A percentile compares a stretch with the other conserved stretches of the same genome.
Conservation (phyloP, 805 yeast species). For the Lipomyces lipofer region DNA sequence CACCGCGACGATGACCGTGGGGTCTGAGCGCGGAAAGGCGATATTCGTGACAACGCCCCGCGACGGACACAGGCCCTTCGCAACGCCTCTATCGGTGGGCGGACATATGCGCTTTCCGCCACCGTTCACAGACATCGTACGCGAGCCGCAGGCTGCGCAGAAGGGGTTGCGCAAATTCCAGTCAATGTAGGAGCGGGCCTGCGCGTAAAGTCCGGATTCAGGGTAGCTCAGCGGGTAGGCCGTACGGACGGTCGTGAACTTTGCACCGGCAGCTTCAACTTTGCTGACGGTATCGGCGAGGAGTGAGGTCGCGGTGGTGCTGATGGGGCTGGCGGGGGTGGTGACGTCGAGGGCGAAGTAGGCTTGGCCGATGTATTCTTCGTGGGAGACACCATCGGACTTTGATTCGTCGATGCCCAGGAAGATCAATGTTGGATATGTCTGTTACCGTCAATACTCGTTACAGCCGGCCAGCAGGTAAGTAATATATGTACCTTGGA, state of each 20-base stretch:
- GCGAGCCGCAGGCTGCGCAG: conserved; percentile 84
- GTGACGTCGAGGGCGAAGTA: conserved; percentile 44
- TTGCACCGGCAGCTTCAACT: conserved; percentile 20
- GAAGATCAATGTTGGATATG: conserved; percentile 42
- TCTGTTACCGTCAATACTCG: neutral
- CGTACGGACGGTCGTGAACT: conserved; percentile 13
- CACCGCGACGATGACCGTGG: conserved; percentile 80
- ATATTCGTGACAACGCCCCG: conserved; percentile 63
- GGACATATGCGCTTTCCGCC: conserved; percentile 46
- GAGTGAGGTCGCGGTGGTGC: neutral
- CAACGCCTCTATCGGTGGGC: conserved; percentile 36
- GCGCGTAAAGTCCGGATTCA: conserved; percentile 74
- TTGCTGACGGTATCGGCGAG: conserved; percentile 9
- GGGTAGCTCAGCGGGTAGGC: conserved; percentile 18
- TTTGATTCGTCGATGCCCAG: conserved; percentile 49
- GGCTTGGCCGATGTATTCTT: conserved; percentile 41
- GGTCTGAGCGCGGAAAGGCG: conserved; percentile 89
- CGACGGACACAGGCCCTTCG: conserved; percentile 40
- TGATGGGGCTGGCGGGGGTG: conserved; percentile 14
- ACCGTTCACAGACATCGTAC: conserved; percentile 44
- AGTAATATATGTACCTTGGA: conserved; percentile 41
- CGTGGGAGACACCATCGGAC: conserved; percentile 27
- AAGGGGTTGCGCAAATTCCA: conserved; percentile 58
- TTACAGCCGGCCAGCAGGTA: too few relatives aligned
- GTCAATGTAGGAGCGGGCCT: conserved; percentile 80